phyloP scores from a whole-genome alignment of 495 filamentous ascomycete genomes.

The Lophiotrema nucula region DNA sequence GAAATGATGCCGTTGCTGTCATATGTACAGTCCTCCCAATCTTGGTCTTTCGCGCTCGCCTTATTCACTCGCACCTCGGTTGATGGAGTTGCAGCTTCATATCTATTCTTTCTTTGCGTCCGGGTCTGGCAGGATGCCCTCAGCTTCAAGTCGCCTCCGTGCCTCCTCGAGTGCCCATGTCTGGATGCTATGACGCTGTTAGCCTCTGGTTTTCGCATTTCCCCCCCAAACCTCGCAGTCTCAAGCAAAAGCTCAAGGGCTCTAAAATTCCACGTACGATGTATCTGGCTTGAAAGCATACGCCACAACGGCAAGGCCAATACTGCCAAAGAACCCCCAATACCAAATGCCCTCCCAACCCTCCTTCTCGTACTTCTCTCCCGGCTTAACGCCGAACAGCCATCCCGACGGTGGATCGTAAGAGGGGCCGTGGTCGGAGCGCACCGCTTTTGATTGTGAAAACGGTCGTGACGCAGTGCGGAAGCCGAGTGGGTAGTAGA shows the following conservation, averaged over 20 bases:
- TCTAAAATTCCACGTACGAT: slow-evolving; percentile 61
- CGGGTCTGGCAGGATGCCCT: slow-evolving; percentile 87
- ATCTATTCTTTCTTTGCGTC: slow-evolving; percentile 8
- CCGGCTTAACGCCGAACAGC: slow-evolving; percentile 87
- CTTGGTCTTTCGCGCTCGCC: no score
- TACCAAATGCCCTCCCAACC: slow-evolving; percentile 90
- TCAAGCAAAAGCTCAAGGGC: slow-evolving; percentile 1
- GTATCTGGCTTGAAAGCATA: slow-evolving; percentile 99
- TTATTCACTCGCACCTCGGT: no score
- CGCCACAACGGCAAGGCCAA: slow-evolving; percentile 70
- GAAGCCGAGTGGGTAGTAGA: not conserved
- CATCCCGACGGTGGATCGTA: slow-evolving; percentile 91
- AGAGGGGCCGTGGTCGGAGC: slow-evolving; percentile 61
- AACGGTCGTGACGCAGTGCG: slow-evolving; percentile 14
- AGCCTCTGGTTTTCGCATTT: slow-evolving; percentile 9
- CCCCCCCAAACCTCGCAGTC: not conserved
- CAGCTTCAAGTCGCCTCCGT: slow-evolving; percentile 83
- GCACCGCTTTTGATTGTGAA: slow-evolving; percentile 11
- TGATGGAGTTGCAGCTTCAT: no score
- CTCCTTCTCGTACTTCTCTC: slow-evolving; percentile 92
- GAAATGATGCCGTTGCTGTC: slow-evolving; percentile 2
- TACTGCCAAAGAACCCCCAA: slow-evolving; percentile 86
- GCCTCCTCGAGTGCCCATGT: slow-evolving; percentile 99
- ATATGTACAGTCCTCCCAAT: slow-evolving; percentile 19
- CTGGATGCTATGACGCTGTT: slow-evolving; percentile 71